Base-by-base conservation (phyloP, 1,284 basidiomycete genomes). In the Trametes sp. region DNA sequence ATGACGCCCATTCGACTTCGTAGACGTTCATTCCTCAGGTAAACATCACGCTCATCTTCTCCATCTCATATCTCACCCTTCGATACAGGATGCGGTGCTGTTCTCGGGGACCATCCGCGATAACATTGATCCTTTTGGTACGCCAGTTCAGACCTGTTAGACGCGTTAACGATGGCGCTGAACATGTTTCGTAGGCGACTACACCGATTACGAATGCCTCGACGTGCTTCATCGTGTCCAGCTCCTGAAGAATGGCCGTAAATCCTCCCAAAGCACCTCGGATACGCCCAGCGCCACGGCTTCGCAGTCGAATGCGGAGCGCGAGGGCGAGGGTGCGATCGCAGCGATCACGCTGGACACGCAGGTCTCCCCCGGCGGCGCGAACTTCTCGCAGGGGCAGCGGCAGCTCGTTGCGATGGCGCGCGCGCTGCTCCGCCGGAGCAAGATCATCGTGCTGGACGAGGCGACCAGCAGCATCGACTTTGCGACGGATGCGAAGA, bases 41-140 rank as follows among this genome's bases (percentile, higher is more conserved):
- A 68, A 63, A 70, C 69, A 36, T 14, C 44, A 45, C 28, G 38
- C 10, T 7, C 28, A 16, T 9, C 31, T 53, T 5, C 19, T 16
- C 23, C 3, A 2, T 24, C 49, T 45, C 16, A 11, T 13, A 14
- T 0, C 29, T 44, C 14, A 57, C 42, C 11, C 54, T 36, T 26
- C 72, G n/a, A n/a, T 73, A 10, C 76, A 92, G 77, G 92, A 94
- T 72, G 87, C 89, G 1, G 83, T 94, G 0, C 79, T 97, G 3
- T 97, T 98, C 80, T 92, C 90, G 0, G 94, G 95, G 0, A 95
- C 92, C 0, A 79, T 97, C 26, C 82, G 93, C 21, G 91, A 94
- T 21, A 96, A 96, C 68, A 75, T 97, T 3, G 95, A 98, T 78
- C 95, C 94, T 0, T 96, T 95, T 79, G 77, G 85, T 83, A 59